Percentiles rank a stretch among this genome's conserved stretches.
Evolutionary conservation across 129 eudicot genomes (phyloP).

Genomic region (Sambucus nigra): DNA sequence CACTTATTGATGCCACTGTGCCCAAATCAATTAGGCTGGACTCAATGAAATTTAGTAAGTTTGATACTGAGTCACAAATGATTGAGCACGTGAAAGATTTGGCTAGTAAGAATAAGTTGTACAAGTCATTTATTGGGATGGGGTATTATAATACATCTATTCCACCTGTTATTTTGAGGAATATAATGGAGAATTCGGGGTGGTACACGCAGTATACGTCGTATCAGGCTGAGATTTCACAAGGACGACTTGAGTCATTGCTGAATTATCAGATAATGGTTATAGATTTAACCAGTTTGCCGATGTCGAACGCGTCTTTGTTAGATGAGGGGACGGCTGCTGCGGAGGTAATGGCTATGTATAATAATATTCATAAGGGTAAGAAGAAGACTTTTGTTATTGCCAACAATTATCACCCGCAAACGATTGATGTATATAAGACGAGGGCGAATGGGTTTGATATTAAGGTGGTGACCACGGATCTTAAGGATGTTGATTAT

Average conservation of each 20-base stretch:
- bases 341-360: slow-evolving; percentile 98
- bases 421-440: slow-evolving; percentile 71
- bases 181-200: slow-evolving; percentile 85
- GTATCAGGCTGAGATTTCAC: slow-evolving; percentile 89
- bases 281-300: slow-evolving; percentile 72
- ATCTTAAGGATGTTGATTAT: slow-evolving; percentile 72
- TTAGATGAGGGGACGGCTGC: slow-evolving; percentile 95
- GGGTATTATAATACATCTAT: slow-evolving; percentile 80
- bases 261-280: slow-evolving; percentile 75
- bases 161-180: slow-evolving; percentile 82
- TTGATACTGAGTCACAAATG: slow-evolving; percentile 85
- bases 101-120: slow-evolving; percentile 65
- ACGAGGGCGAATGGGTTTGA: slow-evolving; percentile 87
- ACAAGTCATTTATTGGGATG: slow-evolving; percentile 80
- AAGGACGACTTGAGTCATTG: slow-evolving; percentile 77
- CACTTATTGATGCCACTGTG: slow-evolving; percentile 72
- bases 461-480: slow-evolving; percentile 50
- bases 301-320: slow-evolving; percentile 87
- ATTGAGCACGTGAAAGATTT: slow-evolving; percentile 59
- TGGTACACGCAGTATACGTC: slow-evolving; percentile 98
- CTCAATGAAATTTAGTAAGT: slow-evolving; percentile 50
- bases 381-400: slow-evolving; percentile 78
- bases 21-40: slow-evolving; percentile 66
- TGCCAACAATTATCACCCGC: slow-evolving; percentile 86
- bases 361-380: slow-evolving; percentile 68